Evolutionary conservation across 805 yeast species (phyloP), one percentile per base, ranked within the genome.

Genomic region (Saturnispora kantuleensis): DNA sequence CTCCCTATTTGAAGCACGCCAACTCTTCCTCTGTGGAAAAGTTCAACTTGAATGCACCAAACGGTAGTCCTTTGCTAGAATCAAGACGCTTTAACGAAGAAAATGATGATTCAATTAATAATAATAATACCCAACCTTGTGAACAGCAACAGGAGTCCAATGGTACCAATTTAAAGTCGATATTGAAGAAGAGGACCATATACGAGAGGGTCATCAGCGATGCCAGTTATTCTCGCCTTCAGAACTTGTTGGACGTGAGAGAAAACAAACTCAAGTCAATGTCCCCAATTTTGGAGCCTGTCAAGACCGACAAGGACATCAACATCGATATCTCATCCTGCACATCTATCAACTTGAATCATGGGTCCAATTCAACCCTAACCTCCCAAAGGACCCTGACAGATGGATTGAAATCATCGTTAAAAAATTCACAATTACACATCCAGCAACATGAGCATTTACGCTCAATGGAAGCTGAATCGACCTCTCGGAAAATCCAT

Each of bases 141-240:
- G 41, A 38, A 26, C 26, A 21, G 26, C 26, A 21, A 21, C 26
- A 21, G 26, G 26, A 21, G 8, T 21, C 8, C 8, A 44, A 44
- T 17, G 48, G 44, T 17, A 46, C 41, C 8, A 40, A 39, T 28
- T 71, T 85, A 28, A 89, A 89, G 64, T 93, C 97, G 21, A 90
- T 90, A 48, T 68, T 90, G 55, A 90, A 90, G 64, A 84, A 85
- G 64, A 76, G 93, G 57, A 79, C 95, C 1, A 82, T 85, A 35
- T 79, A 87, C 35, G 96, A 88, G 60, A 79, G 74, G 63, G 77
- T 90, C 72, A 73, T 86, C 29, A 68, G 79, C 45, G 82, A 79
- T 55, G 75, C 66, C n/a, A 59, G 64, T 15, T 63, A 62, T 51
- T 48, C 56, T 21, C 50, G 64, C 33, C 47, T 63, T 32, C 67